A percentile compares a stretch with the other conserved stretches of the same genome.
Evolutionary conservation across 805 yeast species (phyloP).

Genomic region (Saccharomycopsis sp.): DNA sequence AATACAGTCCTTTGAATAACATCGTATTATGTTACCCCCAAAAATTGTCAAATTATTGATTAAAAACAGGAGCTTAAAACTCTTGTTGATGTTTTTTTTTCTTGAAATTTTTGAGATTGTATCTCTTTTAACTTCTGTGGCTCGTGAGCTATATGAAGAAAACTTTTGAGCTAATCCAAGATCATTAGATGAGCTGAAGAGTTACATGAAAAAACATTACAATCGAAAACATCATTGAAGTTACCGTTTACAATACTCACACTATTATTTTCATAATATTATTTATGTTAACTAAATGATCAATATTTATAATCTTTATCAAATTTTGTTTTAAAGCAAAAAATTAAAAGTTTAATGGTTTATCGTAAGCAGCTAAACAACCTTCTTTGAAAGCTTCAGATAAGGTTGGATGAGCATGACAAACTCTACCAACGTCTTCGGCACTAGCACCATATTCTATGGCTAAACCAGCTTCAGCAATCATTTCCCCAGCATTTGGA

Average conservation of each 20-base stretch:
- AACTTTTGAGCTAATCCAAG: too few species aligned
- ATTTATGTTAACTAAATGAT: neutral
- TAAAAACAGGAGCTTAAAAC: too few species aligned
- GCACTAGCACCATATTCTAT: constrained; percentile 98
- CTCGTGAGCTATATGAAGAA: too few species aligned
- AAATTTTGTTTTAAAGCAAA: neutral
- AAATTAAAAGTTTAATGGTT: constrained; percentile 76
- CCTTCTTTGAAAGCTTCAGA: constrained; percentile 99
- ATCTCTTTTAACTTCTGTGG: too few species aligned
- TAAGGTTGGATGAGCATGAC: constrained; percentile 98
- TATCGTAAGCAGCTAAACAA: constrained; percentile 81
- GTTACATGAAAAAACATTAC: too few species aligned
- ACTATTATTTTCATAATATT: too few species aligned
- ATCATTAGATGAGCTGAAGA: too few species aligned
- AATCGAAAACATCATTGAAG: too few species aligned
- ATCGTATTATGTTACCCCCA: neutral
- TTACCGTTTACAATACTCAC: too few species aligned
- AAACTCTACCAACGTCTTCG: constrained; percentile 94
- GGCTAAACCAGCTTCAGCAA: constrained; percentile 97
- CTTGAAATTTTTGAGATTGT: too few species aligned
- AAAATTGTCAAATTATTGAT: too few species aligned
- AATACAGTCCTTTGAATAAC: neutral
- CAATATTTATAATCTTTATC: neutral
- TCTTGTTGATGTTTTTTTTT: too few species aligned
- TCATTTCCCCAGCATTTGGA: constrained; percentile 99